Percentiles rank a stretch among this genome's conserved stretches.
Evolutionary conservation across 1,284 basidiomycete genomes (phyloP).

Genomic region (Heterobasidion parviporum): DNA sequence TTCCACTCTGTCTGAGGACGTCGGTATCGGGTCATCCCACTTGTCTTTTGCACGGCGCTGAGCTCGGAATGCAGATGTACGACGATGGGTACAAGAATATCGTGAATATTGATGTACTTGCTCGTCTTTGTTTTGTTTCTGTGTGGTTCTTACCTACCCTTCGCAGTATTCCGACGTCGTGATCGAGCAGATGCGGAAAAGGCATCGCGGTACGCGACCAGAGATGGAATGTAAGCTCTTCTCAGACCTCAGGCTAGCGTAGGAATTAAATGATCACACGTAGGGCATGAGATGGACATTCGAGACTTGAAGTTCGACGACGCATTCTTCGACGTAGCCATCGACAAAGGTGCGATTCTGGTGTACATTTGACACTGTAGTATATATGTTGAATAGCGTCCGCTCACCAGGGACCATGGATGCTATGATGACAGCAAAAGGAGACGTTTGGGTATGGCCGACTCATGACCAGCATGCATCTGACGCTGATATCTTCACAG

Average conservation of each 20-base stretch:
- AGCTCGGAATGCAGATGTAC: constrained; percentile 59
- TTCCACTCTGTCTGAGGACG: constrained; percentile 72
- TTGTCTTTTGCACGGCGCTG: background rate
- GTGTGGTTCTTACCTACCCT: background rate
- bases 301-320: constrained; percentile 63
- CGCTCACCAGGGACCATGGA: constrained; percentile 76
- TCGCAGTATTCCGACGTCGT: constrained; percentile 72
- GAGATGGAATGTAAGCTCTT: constrained; percentile 68
- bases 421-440: constrained; percentile 85
- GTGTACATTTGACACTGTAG: background rate
- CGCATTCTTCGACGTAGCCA: constrained; percentile 72
- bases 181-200: constrained; percentile 72
- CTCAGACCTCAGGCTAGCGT: too few species aligned
- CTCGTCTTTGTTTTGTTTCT: background rate
- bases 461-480: background rate
- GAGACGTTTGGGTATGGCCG: constrained; percentile 73
- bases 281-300: constrained; percentile 88
- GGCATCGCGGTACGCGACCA: constrained; percentile 46
- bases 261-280: background rate
- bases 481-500: constrained; percentile 27
- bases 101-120: constrained; percentile 74
- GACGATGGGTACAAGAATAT: constrained; percentile 84
- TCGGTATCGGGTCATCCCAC: constrained; percentile 18
- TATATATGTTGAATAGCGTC: background rate
- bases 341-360: constrained; percentile 70